Evolutionary conservation across 371 early-diverging fungal genomes (phyloP).

Genomic region (Zychaea mexicana): DNA sequence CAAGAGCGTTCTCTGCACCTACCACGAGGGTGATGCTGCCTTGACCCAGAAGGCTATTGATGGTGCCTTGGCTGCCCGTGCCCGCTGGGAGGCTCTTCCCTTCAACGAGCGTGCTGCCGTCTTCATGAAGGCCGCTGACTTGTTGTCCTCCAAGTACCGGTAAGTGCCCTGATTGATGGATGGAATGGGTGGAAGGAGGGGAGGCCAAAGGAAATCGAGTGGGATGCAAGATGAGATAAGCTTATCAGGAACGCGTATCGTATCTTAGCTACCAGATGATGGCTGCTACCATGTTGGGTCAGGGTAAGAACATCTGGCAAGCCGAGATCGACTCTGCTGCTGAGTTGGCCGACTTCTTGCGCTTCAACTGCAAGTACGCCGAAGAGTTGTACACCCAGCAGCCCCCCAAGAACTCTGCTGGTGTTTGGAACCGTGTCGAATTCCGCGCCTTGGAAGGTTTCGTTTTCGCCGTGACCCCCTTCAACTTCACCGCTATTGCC

Average conservation of each 20-base stretch:
- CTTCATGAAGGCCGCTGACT: conserved; percentile 97
- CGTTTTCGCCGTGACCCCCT: conserved; percentile 95
- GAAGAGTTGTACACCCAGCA: conserved; percentile 92
- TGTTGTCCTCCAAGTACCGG: conserved; percentile 88
- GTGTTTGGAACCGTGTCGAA: conserved; percentile 95
- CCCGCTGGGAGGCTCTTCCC: conserved; percentile 91
- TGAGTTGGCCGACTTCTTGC: conserved; percentile 93
- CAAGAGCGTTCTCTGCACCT: conserved; percentile 78
- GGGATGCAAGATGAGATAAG: neutral
- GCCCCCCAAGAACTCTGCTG: conserved; percentile 88
- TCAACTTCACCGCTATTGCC: conserved; percentile 99
- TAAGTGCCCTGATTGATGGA: conserved; percentile 31
- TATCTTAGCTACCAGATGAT: conserved; percentile 74
- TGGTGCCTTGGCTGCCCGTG: conserved; percentile 86
- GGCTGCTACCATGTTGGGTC: conserved; percentile 98
- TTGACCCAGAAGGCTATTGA: conserved; percentile 86
- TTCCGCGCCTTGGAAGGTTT: conserved; percentile 97
- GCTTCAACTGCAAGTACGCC: conserved; percentile 96
- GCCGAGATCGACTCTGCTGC: conserved; percentile 98
- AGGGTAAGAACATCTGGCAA: conserved; percentile 99
- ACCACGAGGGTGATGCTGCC: conserved; percentile 80
- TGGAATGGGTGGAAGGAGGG: neutral
- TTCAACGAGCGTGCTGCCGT: conserved; percentile 95
- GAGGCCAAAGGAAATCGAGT: neutral
- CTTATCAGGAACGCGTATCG: no score